Base-by-base conservation (phyloP, 2,329 filamentous ascomycete species). In the Diplodia scrobiculata region DNA sequence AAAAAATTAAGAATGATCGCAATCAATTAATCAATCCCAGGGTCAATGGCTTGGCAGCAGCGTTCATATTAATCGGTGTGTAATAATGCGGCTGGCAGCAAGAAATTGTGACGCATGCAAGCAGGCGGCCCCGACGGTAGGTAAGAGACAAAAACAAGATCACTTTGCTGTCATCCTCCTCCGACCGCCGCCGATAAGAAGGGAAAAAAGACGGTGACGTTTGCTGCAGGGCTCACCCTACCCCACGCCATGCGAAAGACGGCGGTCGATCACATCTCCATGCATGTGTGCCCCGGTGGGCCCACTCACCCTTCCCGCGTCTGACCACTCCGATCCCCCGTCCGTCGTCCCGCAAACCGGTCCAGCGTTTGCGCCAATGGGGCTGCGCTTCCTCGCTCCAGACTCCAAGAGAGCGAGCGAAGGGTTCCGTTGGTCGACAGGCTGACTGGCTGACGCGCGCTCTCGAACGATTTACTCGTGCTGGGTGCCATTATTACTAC, bases 331-430 rank as follows among this genome's bases (percentile, higher is more conserved):
- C 6, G 29, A 50, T 13, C 10, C 19, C 10, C 47, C 10, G 45
- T n/a, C 48, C 48, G 19, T 17, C 38, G 54, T 45, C 54, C 54
- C 34, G 34, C 36, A 59, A 38, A 27, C 55, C 55, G 55, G 55
- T 48, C 48, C 55, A 38, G 55, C 55, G n/a, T 19, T 19, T 34
- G 7, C 55, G 55, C 55, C 55, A 59, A 47, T 17, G 5, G 25
- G 32, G 41, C 10, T 3, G n/a, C n/a, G 5, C 41, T 45, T 45
- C 34, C 10, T 36, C 34, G 34, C 34, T 36, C 34, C 10, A 36
- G 34, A 36, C 10, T 3, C 10, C 32, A 7, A n/a, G 38, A 45
- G 2, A 45, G 38, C 38, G 38, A 17, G 4, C 2, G 14, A 13
- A 11, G 4, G 25, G 25, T 17, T 32, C 27, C 2, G 50, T n/a